A percentile compares a stretch with the other conserved stretches of the same genome.
phyloP scores from a whole-genome alignment of 176 grass and related monocot species.

The barley (Hordeum vulgare) region DNA sequence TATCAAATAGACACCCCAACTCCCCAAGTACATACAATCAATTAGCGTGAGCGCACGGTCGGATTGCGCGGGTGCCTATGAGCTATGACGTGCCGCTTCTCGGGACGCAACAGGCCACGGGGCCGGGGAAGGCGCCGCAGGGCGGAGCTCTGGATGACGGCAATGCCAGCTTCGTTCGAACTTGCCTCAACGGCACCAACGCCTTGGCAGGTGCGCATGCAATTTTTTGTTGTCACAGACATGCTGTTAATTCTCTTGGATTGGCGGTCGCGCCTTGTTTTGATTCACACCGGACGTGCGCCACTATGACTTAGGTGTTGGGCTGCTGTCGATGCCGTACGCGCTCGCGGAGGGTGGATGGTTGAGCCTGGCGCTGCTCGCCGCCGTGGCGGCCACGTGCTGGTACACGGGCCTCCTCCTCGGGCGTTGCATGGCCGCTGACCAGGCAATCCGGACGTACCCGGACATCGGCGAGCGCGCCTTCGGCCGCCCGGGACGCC shows the following conservation, averaged over 20 bases:
- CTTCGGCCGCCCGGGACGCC: conserved; percentile 29
- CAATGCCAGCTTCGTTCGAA: conserved; percentile 34
- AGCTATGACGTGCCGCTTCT: conserved; percentile 15
- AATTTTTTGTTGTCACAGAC: not conserved
- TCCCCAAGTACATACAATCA: not conserved
- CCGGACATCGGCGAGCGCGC: conserved; percentile 48
- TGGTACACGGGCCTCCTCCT: conserved; percentile 68
- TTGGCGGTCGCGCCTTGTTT: not conserved
- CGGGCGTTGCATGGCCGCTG: conserved; percentile 37
- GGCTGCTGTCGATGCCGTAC: conserved; percentile 55
- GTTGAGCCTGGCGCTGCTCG: conserved; percentile 41
- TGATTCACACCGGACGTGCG: not conserved
- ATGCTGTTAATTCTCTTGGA: not conserved
- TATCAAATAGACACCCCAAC: not conserved
- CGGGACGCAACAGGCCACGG: not conserved
- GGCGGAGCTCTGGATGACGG: not conserved
- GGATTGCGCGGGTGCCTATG: not conserved
- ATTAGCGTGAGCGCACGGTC: not conserved
- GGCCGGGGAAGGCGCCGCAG: not conserved
- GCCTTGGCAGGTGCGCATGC: conserved; percentile 29
- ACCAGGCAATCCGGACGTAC: conserved; percentile 30
- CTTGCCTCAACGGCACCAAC: conserved; percentile 51
- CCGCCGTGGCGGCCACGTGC: conserved; percentile 27
- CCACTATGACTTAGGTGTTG: conserved; percentile 29
- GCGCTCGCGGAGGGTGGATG: conserved; percentile 49